These are phyloP conservation scores for Xylogone sp. DNA, from an alignment of 2,329 filamentous ascomycete species.

Conservation along the genomic window DNA sequence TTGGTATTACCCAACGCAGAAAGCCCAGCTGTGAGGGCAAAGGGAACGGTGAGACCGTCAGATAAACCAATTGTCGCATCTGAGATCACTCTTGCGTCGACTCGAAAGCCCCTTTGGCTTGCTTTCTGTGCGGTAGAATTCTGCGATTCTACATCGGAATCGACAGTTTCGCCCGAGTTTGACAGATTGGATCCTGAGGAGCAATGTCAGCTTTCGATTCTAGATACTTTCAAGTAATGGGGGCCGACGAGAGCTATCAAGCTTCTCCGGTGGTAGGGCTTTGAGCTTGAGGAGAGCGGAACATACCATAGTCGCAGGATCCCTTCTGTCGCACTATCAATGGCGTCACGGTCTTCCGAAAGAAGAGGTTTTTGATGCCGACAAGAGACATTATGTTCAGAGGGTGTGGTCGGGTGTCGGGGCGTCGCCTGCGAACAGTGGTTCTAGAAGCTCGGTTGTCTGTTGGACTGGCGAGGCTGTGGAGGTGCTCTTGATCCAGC, in stretches of 20 bases:
- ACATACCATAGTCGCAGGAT: background rate
- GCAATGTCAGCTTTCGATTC: background rate
- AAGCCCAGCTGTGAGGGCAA: slow-evolving; percentile 58
- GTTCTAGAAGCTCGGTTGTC: slow-evolving; percentile 4
- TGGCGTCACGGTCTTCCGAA: slow-evolving; percentile 15
- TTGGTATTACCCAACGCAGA: slow-evolving; percentile 44
- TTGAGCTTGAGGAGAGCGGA: background rate
- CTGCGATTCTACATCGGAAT: slow-evolving; percentile 23
- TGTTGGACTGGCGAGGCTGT: background rate
- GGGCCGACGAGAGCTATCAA: too few relatives aligned
- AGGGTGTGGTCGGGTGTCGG: slow-evolving; percentile 5
- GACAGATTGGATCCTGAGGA: background rate
- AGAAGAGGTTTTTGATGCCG: slow-evolving; percentile 28
- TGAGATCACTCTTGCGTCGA: slow-evolving; percentile 33
- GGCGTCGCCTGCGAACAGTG: slow-evolving; percentile 11
- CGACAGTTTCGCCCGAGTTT: background rate
- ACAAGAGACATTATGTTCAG: slow-evolving; percentile 26
- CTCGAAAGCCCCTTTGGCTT: slow-evolving; percentile 19
- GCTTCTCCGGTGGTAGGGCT: background rate
- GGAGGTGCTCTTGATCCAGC: background rate
- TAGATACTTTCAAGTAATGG: background rate
- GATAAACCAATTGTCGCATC: slow-evolving; percentile 60
- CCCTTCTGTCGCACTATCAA: slow-evolving; percentile 5
- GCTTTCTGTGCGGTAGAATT: slow-evolving; percentile 17
- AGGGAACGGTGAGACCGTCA: slow-evolving; percentile 60